Percentiles rank a stretch among this genome's conserved stretches.
Conservation (phyloP, 768 basidiomycete genomes). For the Hygrophorus pudorinus region DNA sequence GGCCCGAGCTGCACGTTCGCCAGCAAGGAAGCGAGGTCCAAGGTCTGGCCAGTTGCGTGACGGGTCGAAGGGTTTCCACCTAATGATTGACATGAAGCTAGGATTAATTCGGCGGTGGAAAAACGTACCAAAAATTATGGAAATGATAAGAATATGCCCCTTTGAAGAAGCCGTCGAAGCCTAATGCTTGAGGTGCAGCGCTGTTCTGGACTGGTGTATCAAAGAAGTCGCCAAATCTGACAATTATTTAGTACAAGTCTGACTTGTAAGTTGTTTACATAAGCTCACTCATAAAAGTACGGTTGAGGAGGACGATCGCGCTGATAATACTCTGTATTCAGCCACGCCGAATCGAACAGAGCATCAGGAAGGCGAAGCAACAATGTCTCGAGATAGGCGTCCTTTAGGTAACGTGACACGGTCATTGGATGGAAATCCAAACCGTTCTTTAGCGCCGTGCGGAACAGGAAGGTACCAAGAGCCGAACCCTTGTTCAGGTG, state of each 20-base stretch:
- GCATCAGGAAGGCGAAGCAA: slow-evolving; percentile 89
- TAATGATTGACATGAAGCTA: slow-evolving; percentile 19
- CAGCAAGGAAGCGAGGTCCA: slow-evolving; percentile 65
- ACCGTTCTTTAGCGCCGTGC: slow-evolving; percentile 86
- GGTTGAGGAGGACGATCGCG: slow-evolving; percentile 90
- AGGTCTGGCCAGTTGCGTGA: slow-evolving; percentile 94
- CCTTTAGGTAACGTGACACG: slow-evolving; percentile 81
- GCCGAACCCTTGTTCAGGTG: slow-evolving; percentile 90
- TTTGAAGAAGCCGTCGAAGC: slow-evolving; percentile 92
- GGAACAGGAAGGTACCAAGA: slow-evolving; percentile 86
- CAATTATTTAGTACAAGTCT: slow-evolving; percentile 4
- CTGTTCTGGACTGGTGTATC: slow-evolving; percentile 63
- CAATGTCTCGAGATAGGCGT: slow-evolving; percentile 76
- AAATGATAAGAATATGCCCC: slow-evolving; percentile 96
- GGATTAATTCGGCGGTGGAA: neutral
- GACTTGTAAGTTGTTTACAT: neutral
- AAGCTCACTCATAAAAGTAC: slow-evolving; percentile 72
- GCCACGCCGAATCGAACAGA: slow-evolving; percentile 93
- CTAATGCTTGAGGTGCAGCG: slow-evolving; percentile 78
- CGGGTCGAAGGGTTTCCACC: slow-evolving; percentile 96
- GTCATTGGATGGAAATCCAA: slow-evolving; percentile 98
- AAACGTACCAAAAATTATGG: slow-evolving; percentile 79
- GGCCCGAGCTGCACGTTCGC: slow-evolving; percentile 58
- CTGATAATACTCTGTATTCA: slow-evolving; percentile 89
- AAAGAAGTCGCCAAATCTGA: slow-evolving; percentile 84